Evolutionary conservation across 305 asterid species (phyloP).

Genomic region (Fraxinus sp.): DNA sequence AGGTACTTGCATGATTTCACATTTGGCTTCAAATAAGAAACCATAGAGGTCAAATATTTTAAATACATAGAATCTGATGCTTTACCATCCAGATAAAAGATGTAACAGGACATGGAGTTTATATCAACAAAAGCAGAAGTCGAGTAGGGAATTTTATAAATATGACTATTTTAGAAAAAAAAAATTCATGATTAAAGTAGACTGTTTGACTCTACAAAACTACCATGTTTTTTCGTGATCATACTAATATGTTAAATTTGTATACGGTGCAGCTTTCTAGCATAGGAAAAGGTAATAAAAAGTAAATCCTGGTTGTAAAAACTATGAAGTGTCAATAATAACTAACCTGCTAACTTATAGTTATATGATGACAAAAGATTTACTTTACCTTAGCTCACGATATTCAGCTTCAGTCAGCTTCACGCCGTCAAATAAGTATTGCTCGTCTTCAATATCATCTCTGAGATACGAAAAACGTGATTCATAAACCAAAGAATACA

Average conservation of each 20-base stretch:
- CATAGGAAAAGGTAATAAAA: conserved; percentile 12
- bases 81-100: conserved; percentile 1
- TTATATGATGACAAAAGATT: conserved; percentile 13
- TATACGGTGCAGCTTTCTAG: conserved; percentile 9
- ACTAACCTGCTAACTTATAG: not conserved
- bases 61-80: not conserved
- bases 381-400: conserved; percentile 49
- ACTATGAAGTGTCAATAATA: conserved; percentile 3
- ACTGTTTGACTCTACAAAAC: conserved; percentile 1
- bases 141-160: not conserved
- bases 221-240: not conserved
- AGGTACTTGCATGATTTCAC: not conserved
- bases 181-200: not conserved
- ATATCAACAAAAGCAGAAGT: not conserved
- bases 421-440: conserved; percentile 70
- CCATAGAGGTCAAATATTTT: not conserved
- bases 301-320: conserved; percentile 19
- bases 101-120: not conserved
- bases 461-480: conserved; percentile 29
- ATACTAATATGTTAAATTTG: not conserved
- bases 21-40: not conserved
- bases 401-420: conserved; percentile 66
- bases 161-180: not conserved
- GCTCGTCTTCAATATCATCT: conserved; percentile 83
- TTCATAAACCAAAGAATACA: conserved; percentile 1